Evolutionary conservation across 2,329 filamentous ascomycete species (phyloP), one percentile per base, ranked within the genome.

Genomic region (Sodiomyces alkalinus): DNA sequence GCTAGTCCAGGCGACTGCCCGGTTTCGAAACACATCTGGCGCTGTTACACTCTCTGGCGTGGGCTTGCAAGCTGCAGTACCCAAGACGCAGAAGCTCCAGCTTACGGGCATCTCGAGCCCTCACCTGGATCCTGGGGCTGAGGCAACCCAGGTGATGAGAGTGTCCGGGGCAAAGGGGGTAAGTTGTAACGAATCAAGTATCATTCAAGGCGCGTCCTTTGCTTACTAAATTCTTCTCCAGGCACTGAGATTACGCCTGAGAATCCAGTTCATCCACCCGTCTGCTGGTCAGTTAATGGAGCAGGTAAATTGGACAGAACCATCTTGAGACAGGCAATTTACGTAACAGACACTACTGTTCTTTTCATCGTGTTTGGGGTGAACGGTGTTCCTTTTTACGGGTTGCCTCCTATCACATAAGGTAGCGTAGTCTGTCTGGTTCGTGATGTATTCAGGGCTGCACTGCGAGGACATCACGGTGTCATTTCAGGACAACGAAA

Each of bases 291-390:
- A 77, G 36, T 65, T 92, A 12, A 78, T 79, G 48, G 90, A 98
- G 46, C 86, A 96, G 56, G 85, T 96, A 33, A 92, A 94, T 58
- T 98, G 90, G 90, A 77, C 80, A 17, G 90, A 98, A 55, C 76
- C 83, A 31, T 62, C 56, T 28, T 60, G 8, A 25, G 15, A n/a
- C n/a, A n/a, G n/a, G n/a, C n/a, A n/a, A n/a, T n/a, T n/a, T n/a
- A n/a, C n/a, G n/a, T n/a, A n/a, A n/a, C n/a, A n/a, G n/a, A n/a
- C n/a, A n/a, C n/a, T n/a, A n/a, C n/a, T n/a, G n/a, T n/a, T n/a
- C n/a, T n/a, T n/a, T n/a, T n/a, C n/a, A n/a, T n/a, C n/a, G n/a
- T n/a, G n/a, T n/a, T n/a, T n/a, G n/a, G n/a, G n/a, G n/a, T n/a
- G n/a, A n/a, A n/a, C n/a, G n/a, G n/a, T n/a, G n/a, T n/a, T n/a